Percentiles rank a stretch among this genome's conserved stretches.
Evolutionary conservation across 768 basidiomycete species (phyloP).

Genomic region (Galerina sulciceps): DNA sequence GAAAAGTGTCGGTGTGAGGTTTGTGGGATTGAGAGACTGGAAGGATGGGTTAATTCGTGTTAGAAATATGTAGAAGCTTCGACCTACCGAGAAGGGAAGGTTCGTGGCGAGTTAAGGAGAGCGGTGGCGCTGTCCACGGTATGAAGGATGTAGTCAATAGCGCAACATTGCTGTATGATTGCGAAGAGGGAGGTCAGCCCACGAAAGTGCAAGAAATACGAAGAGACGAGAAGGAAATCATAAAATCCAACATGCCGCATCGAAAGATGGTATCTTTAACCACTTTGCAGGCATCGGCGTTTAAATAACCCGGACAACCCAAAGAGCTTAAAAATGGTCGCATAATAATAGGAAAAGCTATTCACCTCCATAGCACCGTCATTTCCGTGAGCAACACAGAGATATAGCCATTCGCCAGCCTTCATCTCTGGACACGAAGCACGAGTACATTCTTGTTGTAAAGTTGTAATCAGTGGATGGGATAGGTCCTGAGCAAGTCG

Average conservation of each 20-base stretch:
- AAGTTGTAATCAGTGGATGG: conserved; percentile 80
- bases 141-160: conserved; percentile 94
- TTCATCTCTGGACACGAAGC: conserved; percentile 96
- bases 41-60: neutral
- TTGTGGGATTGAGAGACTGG: conserved; percentile 78
- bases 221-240: too few species aligned
- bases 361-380: conserved; percentile 85
- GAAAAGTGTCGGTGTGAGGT: conserved; percentile 88
- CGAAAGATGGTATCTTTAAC: too few species aligned
- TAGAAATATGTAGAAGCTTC: neutral
- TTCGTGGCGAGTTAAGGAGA: conserved; percentile 85
- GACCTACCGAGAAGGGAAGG: conserved; percentile 87
- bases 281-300: too few species aligned
- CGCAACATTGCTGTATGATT: conserved; percentile 81
- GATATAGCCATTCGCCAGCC: conserved; percentile 97
- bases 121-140: conserved; percentile 94
- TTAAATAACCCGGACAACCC: too few species aligned
- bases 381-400: conserved; percentile 94
- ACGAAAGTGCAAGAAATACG: neutral
- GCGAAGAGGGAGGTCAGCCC: neutral
- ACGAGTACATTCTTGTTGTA: conserved; percentile 88
- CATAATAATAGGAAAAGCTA: neutral
- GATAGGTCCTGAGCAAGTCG: conserved; percentile 88
- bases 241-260: too few species aligned
- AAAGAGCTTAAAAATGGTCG: too few species aligned